These are phyloP conservation scores for Pleurotus eryngii DNA, from an alignment of 768 basidiomycete species.

Conservation along the genomic window DNA sequence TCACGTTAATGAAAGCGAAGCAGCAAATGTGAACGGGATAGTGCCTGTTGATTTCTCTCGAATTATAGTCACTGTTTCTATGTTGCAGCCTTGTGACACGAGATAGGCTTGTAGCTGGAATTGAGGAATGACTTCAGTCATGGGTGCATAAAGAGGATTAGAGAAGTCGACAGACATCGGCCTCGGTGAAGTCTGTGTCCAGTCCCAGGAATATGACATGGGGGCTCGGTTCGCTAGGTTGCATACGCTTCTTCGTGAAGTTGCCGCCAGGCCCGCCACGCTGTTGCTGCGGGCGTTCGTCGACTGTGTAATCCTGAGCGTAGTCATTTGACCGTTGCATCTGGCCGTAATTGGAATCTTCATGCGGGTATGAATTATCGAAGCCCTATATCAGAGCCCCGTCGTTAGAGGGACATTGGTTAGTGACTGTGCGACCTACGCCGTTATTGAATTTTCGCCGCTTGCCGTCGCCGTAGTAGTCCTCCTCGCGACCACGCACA, in stretches of 20 bases:
- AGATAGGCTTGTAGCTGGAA: constrained; percentile 78
- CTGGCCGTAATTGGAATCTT: constrained; percentile 27
- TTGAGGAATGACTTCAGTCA: constrained; percentile 35
- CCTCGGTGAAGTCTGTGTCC: constrained; percentile 89
- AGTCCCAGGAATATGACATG: constrained; percentile 96
- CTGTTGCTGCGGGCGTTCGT: constrained; percentile 47
- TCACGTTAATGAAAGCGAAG: constrained; percentile 72
- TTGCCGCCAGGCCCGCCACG: constrained; percentile 33
- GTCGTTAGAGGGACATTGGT: constrained; percentile 8
- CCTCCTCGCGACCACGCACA: constrained; percentile 62
- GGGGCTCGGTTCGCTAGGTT: constrained; percentile 81
- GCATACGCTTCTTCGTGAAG: constrained; percentile 70
- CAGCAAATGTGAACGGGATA: constrained; percentile 73
- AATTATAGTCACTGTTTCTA: constrained; percentile 92
- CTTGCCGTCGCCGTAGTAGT: constrained; percentile 67
- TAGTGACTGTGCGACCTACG: constrained; percentile 37
- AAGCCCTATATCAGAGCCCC: constrained; percentile 41
- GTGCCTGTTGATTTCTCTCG: constrained; percentile 95
- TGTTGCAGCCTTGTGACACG: constrained; percentile 63
- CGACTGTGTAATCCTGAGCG: constrained; percentile 45
- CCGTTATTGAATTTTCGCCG: constrained; percentile 78
- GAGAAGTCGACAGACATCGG: constrained; percentile 69
- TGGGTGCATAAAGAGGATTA: constrained; percentile 26
- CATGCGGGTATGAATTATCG: constrained; percentile 45
- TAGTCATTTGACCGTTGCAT: constrained; percentile 32